Evolutionary conservation across 2,329 filamentous ascomycete genomes (phyloP), one percentile per base, ranked within the genome.

Genomic region (Diaporthe vexans): DNA sequence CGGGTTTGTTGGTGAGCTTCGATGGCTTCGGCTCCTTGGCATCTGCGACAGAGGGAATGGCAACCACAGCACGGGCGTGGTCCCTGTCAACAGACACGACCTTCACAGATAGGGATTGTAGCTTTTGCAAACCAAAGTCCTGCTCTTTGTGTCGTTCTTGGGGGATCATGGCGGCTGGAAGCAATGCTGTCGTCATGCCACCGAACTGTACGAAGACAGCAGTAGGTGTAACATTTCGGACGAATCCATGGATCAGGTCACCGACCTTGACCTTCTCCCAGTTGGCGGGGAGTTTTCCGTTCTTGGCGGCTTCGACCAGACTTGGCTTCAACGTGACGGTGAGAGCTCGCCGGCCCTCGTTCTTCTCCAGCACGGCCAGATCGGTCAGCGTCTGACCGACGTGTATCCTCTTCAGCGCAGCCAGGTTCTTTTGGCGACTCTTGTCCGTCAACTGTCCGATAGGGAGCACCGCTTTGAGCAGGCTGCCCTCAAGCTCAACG

Each of bases 141-240:
- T 92, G 89, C 77, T 93, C 87, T 17, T 87, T 85, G 61, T 91
- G 88, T 76, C 90, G 90, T 51, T 95, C 94, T n/a, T 91, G 87
- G 3, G 93, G 88, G 63, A 99, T 87, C 79, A 95, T 92, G 26
- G 91, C 91, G 83, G 94, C 96, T 51, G 95, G 94, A 40, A 98
- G 86, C 56, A 98, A 85, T 19, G 94, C 96, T 59, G 91, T 93
- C 24, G 97, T 84, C 46, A 90, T 91, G 78, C 92, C 93, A 54
- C 92, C 91, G 82, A 98, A 98, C 80, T 97, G 93, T n/a, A 98
- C 90, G 79, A 98, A 98, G 15, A 95, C 88, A 57, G 94, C 95
- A 11, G 93, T 94, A 2, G 90, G 85, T 0, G 94, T 95, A 70
- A 98, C 93, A 79, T 97, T 97, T 75, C 93, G 92, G 35, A 99